phyloP scores from a whole-genome alignment of 192 early-diverging fungal species.

The Gorgonomyces haynaldii region DNA sequence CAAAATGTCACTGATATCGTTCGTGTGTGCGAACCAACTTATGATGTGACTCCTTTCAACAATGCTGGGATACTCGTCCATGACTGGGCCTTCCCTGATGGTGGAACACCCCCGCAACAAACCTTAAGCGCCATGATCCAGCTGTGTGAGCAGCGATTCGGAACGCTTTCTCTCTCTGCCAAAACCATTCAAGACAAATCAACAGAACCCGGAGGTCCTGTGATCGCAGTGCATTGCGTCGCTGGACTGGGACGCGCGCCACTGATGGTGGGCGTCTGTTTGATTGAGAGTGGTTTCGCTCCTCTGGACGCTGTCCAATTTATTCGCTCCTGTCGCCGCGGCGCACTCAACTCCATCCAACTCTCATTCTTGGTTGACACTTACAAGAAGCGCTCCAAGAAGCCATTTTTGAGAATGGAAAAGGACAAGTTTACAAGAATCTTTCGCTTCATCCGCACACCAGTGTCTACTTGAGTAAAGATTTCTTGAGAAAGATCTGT shows the following conservation, averaged over 20 bases:
- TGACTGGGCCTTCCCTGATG: constrained; percentile 84
- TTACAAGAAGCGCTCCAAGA: constrained; percentile 29
- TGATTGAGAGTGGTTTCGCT: constrained; percentile 65
- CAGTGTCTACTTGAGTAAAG: too few species aligned
- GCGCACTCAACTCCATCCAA: constrained; percentile 64
- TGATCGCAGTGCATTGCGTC: constrained; percentile 78
- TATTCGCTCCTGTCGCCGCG: constrained; percentile 55
- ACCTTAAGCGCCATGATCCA: constrained; percentile 45
- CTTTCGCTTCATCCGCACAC: too few species aligned
- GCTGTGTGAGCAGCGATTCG: constrained; percentile 49
- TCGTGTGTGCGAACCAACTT: constrained; percentile 84
- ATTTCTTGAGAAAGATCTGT: too few species aligned
- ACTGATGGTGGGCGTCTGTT: constrained; percentile 66
- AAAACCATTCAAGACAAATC: constrained; percentile 20
- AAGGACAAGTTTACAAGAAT: too few species aligned
- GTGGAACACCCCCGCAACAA: constrained; percentile 49
- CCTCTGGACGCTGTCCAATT: constrained; percentile 60
- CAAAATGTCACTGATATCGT: constrained; percentile 77
- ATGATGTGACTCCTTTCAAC: constrained; percentile 47
- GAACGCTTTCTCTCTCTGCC: constrained; percentile 4
- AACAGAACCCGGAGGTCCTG: constrained; percentile 1
- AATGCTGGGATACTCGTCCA: constrained; percentile 61
- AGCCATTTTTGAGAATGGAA: constrained; percentile 2
- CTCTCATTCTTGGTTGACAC: constrained; percentile 47
- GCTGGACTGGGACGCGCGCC: constrained; percentile 91